Base-by-base conservation (phyloP, 176 grass and related monocot genomes). In the Eragrostis curvula region DNA sequence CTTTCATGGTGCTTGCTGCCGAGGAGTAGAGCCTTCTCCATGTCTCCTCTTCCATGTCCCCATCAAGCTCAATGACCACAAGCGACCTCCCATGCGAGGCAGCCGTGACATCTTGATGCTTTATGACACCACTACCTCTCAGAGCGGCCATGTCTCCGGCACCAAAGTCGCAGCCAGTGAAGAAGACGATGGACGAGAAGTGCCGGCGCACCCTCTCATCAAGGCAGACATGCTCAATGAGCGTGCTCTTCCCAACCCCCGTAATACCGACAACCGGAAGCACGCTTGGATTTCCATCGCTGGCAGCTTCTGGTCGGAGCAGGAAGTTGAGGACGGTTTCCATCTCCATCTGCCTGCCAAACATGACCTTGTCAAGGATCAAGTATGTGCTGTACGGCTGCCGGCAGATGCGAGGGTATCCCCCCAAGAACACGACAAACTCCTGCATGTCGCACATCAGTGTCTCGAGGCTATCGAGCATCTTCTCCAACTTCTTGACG, bases 161-260 rank as follows among this genome's bases (percentile, higher is more conserved):
- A 13, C 65, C 17, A 23, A 77, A 45, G 18, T 77, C 67, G 6
- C 49, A 18, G 12, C 40, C 74, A 27, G 1, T 59, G 36, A 65
- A 82, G 67, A 71, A 9, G 8, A 28, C 23, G 3, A 74, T 79
- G 0, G 29, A 55, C 18, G 81, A 68, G 79, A 85, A 88, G 80
- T 52, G 10, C 9, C 21, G 8, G 3, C 50, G 82, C n/a, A n/a
- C n/a, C n/a, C n/a, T n/a, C n/a, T n/a, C n/a, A n/a, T n/a, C n/a
- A n/a, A n/a, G n/a, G n/a, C 48, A 79, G 55, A 79, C 70, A 65
- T 89, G 90, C 79, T 88, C 86, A 2, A 74, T 73, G 0, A 86
- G 78, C 0, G 81, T 89, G 66, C 78, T 92, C 71, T 89, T 89
- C 28, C 89, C 89, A 18, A 81, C 77, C 59, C 76, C 73, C 1